Percentiles rank a stretch among this genome's conserved stretches.
Conservation (phyloP, 768 basidiomycete species). For the Candolleomyces aberdarensis region DNA sequence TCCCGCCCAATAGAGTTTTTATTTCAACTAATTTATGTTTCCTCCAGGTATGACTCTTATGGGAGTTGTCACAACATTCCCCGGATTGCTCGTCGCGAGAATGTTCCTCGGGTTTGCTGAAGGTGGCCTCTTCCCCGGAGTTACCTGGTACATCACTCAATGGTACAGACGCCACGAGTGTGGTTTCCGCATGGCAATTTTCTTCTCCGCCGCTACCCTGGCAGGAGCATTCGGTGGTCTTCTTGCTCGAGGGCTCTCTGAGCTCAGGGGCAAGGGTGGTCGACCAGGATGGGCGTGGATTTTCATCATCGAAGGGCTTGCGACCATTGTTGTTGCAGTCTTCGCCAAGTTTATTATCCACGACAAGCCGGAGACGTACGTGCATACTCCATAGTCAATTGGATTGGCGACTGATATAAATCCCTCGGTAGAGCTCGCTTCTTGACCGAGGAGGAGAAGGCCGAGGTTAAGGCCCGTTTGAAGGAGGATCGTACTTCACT, state of each 20-base stretch:
- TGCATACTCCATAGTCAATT: not conserved
- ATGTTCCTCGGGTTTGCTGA: constrained; percentile 28
- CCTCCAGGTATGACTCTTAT: constrained; percentile 26
- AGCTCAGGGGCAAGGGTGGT: constrained; percentile 23
- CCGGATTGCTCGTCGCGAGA: constrained; percentile 23
- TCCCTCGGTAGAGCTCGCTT: constrained; percentile 21
- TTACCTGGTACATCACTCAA: constrained; percentile 28
- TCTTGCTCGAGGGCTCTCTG: constrained; percentile 26
- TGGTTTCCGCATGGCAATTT: constrained; percentile 29
- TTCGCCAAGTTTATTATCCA: constrained; percentile 25
- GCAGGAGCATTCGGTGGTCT: constrained; percentile 32
- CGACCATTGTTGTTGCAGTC: constrained; percentile 23
- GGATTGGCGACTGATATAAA: not conserved
- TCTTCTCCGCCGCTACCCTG: constrained; percentile 30
- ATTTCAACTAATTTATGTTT: not conserved
- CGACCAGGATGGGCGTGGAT: constrained; percentile 32
- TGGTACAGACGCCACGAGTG: constrained; percentile 31
- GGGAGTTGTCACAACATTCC: constrained; percentile 26
- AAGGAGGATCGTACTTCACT: constrained; percentile 23
- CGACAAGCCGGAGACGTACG: constrained; percentile 28
- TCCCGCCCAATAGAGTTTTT: not conserved
- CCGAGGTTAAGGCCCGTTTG: constrained; percentile 23
- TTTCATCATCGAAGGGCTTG: constrained; percentile 29
- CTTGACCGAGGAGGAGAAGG: constrained; percentile 25
- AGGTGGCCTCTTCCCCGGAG: constrained; percentile 29